Conservation (phyloP, 73 alveolate genomes). For the Symbiodinium pilosum region DNA sequence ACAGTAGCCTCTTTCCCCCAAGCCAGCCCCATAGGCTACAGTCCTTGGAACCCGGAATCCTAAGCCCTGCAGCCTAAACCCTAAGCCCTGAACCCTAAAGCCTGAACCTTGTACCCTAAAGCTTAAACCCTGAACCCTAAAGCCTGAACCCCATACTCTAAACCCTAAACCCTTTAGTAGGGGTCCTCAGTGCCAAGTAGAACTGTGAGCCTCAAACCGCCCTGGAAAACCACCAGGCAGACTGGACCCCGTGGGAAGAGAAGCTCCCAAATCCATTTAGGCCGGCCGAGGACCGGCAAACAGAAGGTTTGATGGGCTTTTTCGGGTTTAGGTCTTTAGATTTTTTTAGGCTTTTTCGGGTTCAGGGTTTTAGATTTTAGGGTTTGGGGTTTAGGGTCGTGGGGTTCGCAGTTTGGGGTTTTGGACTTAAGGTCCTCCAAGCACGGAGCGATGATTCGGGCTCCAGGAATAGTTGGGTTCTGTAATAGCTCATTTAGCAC, state of each 20-base stretch:
- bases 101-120: not conserved
- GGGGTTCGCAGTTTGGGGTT: not conserved
- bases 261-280: slow-evolving; percentile 97
- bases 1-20: too few relatives aligned
- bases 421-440: not conserved
- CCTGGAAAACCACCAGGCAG: slow-evolving; percentile 41
- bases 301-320: not conserved
- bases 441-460: too few relatives aligned
- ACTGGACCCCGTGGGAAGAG: slow-evolving; percentile 99
- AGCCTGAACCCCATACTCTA: not conserved
- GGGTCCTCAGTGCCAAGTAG: not conserved
- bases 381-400: not conserved
- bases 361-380: not conserved
- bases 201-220: not conserved
- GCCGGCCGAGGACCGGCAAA: slow-evolving; percentile 92
- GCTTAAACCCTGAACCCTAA: not conserved
- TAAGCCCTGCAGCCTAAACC: not conserved
- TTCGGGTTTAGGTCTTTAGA: not conserved
- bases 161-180: not conserved
- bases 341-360: not conserved
- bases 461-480: too few relatives aligned
- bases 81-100: not conserved
- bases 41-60: not conserved
- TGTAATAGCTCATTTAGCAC: too few relatives aligned
- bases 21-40: too few relatives aligned